Evolutionary conservation across 257 asterid species (phyloP).

Genomic region (Euphrasia confusa): DNA sequence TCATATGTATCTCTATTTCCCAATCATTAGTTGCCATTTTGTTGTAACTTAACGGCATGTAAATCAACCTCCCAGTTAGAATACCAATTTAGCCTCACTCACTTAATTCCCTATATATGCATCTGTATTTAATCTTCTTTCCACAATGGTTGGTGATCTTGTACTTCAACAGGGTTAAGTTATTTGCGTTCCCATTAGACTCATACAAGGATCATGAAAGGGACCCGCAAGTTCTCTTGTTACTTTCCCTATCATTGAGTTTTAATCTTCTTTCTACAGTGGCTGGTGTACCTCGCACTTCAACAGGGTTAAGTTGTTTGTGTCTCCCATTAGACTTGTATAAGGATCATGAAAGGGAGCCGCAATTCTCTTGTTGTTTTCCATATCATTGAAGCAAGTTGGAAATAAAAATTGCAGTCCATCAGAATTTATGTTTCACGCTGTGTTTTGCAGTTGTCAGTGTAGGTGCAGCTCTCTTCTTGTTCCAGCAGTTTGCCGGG

Average conservation of each 20-base stretch:
- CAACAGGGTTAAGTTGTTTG: background rate
- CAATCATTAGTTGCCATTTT: background rate
- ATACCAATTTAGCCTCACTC: background rate
- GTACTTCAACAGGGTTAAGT: too few relatives aligned
- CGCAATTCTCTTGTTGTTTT: constrained; percentile 14
- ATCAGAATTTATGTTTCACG: background rate
- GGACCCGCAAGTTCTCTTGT: constrained; percentile 12
- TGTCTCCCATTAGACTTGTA: background rate
- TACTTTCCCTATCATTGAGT: constrained; percentile 12
- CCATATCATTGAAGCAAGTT: constrained; percentile 16
- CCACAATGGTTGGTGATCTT: constrained; percentile 7
- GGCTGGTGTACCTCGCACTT: constrained; percentile 9
- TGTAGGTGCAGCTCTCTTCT: constrained; percentile 85
- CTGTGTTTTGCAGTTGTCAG: constrained; percentile 67
- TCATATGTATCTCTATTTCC: constrained; percentile 5
- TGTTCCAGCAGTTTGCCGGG: constrained; percentile 93
- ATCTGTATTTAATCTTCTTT: background rate
- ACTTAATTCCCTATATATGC: background rate
- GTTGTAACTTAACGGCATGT: background rate
- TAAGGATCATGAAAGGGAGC: background rate
- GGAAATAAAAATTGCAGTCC: background rate
- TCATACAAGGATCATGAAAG: background rate
- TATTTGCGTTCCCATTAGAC: background rate
- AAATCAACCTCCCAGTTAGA: background rate
- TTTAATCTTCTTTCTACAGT: background rate